Evolutionary conservation across 257 asterid species (phyloP), one percentile per base, ranked within the genome.

Genomic region (Scutellaria minor): DNA sequence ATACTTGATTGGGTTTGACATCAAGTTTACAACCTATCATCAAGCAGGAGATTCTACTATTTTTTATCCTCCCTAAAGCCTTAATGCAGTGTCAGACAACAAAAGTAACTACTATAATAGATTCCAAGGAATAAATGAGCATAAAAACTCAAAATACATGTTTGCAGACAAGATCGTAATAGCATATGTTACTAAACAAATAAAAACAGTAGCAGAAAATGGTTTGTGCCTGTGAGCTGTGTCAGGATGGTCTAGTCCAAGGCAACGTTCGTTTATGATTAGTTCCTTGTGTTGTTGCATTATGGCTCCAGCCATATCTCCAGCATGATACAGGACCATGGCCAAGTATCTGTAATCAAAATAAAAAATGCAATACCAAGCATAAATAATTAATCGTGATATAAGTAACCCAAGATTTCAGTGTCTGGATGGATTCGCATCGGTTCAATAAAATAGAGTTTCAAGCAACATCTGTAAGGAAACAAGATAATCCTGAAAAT

Each of bases 291-390:
- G 98, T 68, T 90, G 98, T 82, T 92, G 97, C 86, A 85, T 84
- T 77, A 92, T 90, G 71, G 97, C 98, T 70, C 92, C 96, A 76
- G 89, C 89, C 94, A 88, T 90, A 81, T 92, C 98, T 74, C 98
- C 98, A 35, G 96, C 98, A 77, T 92, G 96, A 82, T 92, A 90
- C 78, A 92, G 77, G 74, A 92, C 97, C 97, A 90, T 90, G 51
- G 98, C 98, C 73, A 92, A 85, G 81, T 90, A 92, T 69, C 98
- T 92, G 84, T 48, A 72, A 73, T 57, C 37, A 50, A 42, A 59
- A 7, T 24, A 71, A 27, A 58, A 77, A 39, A 15, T 18, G 63
- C 46, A 70, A 58, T 66, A 70, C 18, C 40, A 20, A 31, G 67
- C 57, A 44, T 22, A 57, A 18, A 71, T 51, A 45, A 59, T 13